These are phyloP conservation scores for Astraeus odoratus DNA, from an alignment of 768 basidiomycete species.

Conservation along the genomic window DNA sequence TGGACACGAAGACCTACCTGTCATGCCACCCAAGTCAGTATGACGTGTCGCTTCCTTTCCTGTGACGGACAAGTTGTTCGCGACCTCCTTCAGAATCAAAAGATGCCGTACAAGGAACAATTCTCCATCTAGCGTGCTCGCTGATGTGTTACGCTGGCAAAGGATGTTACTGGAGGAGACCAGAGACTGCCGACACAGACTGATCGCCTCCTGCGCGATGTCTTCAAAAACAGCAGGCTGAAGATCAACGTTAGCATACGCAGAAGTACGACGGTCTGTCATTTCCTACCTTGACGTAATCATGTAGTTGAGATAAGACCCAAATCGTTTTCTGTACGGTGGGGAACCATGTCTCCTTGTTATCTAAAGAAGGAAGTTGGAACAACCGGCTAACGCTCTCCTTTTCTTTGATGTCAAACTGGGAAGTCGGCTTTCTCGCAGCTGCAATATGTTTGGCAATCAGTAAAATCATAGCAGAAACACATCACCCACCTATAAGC, in stretches of 20 bases:
- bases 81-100: constrained; percentile 86
- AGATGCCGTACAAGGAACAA: constrained; percentile 90
- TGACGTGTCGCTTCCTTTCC: constrained; percentile 39
- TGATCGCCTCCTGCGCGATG: constrained; percentile 89
- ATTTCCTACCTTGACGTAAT: constrained; percentile 77
- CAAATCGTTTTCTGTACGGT: constrained; percentile 83
- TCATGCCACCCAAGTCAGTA: constrained; percentile 46
- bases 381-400: constrained; percentile 65
- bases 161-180: constrained; percentile 65
- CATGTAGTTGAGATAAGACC: constrained; percentile 84
- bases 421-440: constrained; percentile 37
- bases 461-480: neutral
- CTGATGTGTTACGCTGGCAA: constrained; percentile 38
- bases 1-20: constrained; percentile 35
- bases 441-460: constrained; percentile 26
- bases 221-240: constrained; percentile 96
- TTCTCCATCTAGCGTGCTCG: constrained; percentile 56
- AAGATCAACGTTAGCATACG: constrained; percentile 1
- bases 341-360: constrained; percentile 88
- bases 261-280: neutral
- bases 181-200: constrained; percentile 76
- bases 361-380: constrained; percentile 60
- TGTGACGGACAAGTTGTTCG: constrained; percentile 63
- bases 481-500: constrained; percentile 49
- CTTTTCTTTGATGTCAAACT: constrained; percentile 54